A percentile compares a stretch with the other conserved stretches of the same genome.
Conservation (phyloP, 495 filamentous ascomycete species). For the Neurospora sp. region DNA sequence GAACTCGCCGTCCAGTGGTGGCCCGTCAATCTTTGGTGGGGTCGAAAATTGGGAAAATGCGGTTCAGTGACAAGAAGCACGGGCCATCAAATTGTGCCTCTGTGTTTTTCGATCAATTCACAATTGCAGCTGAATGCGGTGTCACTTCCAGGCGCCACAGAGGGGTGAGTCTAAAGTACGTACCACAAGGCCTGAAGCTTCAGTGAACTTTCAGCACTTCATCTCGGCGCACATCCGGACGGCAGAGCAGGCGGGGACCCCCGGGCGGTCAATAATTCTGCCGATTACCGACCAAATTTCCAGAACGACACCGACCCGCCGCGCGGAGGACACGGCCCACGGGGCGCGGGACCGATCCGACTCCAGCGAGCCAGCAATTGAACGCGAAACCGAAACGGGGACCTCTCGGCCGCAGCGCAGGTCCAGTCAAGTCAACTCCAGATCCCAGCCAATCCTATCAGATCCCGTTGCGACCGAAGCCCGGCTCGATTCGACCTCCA, state of each 20-base stretch:
- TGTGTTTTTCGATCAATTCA: not conserved
- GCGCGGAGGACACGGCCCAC: not conserved
- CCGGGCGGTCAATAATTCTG: slow-evolving; percentile 13
- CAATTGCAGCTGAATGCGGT: not conserved
- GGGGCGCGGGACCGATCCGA: not conserved
- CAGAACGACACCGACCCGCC: not conserved
- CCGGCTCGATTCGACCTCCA: not conserved
- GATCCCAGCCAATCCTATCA: not conserved
- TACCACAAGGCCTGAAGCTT: not conserved
- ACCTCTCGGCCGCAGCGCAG: not conserved
- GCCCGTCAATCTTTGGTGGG: slow-evolving; percentile 22
- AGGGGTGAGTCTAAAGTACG: not conserved
- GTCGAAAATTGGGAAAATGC: slow-evolving; percentile 27
- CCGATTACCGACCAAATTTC: slow-evolving; percentile 11
- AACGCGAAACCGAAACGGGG: not conserved
- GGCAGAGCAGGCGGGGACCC: not conserved
- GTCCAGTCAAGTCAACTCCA: not conserved
- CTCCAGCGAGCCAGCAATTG: not conserved
- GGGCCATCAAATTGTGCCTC: not conserved
- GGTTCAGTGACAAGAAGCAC: slow-evolving; percentile 1
- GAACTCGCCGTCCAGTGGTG: slow-evolving; percentile 2
- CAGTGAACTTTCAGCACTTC: not conserved
- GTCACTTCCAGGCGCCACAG: not conserved
- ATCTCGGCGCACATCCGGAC: not conserved
- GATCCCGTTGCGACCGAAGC: not conserved